Conservation (phyloP, 306 rosid species). For the Pachyrhizus erosus region DNA sequence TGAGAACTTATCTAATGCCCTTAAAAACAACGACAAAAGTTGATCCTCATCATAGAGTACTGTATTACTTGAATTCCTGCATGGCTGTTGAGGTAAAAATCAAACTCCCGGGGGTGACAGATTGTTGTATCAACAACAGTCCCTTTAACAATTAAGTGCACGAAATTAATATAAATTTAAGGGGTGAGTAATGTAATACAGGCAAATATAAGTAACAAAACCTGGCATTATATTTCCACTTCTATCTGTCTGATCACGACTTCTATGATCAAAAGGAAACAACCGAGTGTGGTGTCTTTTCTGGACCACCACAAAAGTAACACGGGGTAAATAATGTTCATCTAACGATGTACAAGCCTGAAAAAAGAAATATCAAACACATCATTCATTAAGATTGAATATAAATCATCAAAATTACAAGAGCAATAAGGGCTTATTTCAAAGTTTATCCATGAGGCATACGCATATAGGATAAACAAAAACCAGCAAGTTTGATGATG, state of each 20-base stretch:
- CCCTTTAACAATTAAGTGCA: constrained; percentile 43
- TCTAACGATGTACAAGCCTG: constrained; percentile 77
- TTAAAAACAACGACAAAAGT: background rate
- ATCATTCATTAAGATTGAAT: background rate
- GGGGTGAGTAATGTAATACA: background rate
- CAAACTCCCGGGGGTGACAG: constrained; percentile 76
- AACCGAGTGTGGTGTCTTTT: constrained; percentile 83
- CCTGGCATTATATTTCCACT: constrained; percentile 92
- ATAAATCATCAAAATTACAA: background rate
- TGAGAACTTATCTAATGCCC: background rate
- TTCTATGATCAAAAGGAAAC: constrained; percentile 48
- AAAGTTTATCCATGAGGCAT: background rate
- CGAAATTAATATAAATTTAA: background rate
- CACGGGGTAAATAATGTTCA: constrained; percentile 48
- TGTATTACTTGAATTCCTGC: constrained; percentile 73
- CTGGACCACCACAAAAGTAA: constrained; percentile 82
- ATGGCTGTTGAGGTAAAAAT: constrained; percentile 85
- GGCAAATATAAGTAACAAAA: constrained; percentile 24
- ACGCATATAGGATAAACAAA: too few relatives aligned
- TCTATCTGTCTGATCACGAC: constrained; percentile 40
- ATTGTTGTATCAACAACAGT: constrained; percentile 74
- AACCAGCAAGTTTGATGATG: too few relatives aligned
- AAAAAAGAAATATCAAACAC: background rate
- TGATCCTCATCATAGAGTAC: background rate
- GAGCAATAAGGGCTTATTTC: too few relatives aligned